Evolutionary conservation across 1,284 basidiomycete genomes (phyloP).

Genomic region (Cerrena zonata): DNA sequence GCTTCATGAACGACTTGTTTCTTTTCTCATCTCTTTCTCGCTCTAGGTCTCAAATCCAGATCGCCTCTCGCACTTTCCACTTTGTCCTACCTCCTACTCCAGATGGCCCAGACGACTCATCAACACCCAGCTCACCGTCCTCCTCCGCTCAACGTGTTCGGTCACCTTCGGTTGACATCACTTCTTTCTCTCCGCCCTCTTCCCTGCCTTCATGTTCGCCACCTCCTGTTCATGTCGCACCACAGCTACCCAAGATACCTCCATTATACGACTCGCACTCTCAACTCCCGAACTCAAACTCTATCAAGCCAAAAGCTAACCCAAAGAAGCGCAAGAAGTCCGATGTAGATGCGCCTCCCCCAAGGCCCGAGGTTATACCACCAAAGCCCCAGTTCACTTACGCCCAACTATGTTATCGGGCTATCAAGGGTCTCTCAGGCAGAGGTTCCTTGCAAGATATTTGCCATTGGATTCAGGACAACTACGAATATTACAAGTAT

Average conservation of each 20-base stretch:
- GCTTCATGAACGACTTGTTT: too few relatives aligned
- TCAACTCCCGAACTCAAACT: slow-evolving; percentile 55
- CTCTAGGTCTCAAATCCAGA: slow-evolving; percentile 91
- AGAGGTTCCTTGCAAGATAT: slow-evolving; percentile 89
- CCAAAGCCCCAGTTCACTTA: slow-evolving; percentile 75
- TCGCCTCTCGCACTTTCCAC: slow-evolving; percentile 94
- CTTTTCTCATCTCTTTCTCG: slow-evolving; percentile 9
- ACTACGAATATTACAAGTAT: slow-evolving; percentile 84
- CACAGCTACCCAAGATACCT: slow-evolving; percentile 26
- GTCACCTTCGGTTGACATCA: slow-evolving; percentile 65
- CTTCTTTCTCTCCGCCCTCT: slow-evolving; percentile 75
- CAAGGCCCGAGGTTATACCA: slow-evolving; percentile 68
- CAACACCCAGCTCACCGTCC: slow-evolving; percentile 64
- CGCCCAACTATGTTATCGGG: slow-evolving; percentile 72
- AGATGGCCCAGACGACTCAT: slow-evolving; percentile 65
- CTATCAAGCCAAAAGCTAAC: slow-evolving; percentile 46
- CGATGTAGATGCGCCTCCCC: slow-evolving; percentile 35
- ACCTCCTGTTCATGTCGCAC: slow-evolving; percentile 37
- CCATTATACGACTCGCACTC: slow-evolving; percentile 27
- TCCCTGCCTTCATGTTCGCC: slow-evolving; percentile 71
- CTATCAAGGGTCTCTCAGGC: slow-evolving; percentile 73
- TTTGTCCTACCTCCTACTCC: slow-evolving; percentile 83
- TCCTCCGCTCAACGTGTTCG: slow-evolving; percentile 56
- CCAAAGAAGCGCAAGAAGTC: slow-evolving; percentile 72
- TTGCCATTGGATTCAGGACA: slow-evolving; percentile 84